phyloP scores from a whole-genome alignment of 768 basidiomycete species.

The Glaciozyma martinii region DNA sequence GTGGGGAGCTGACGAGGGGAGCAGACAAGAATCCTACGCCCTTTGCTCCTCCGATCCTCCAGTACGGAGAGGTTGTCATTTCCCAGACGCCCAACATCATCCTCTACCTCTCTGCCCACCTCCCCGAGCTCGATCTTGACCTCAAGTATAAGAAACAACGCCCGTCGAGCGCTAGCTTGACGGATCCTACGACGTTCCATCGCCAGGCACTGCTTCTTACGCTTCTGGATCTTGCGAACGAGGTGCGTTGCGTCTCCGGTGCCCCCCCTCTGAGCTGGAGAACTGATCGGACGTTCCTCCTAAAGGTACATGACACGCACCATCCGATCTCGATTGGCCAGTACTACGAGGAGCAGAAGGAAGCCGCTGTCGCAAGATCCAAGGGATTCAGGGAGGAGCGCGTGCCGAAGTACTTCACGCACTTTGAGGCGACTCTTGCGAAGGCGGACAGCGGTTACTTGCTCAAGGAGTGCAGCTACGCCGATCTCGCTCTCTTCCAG shows the following conservation, averaged over 20 bases:
- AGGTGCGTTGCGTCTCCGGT: conserved; percentile 27
- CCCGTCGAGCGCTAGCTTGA: neutral
- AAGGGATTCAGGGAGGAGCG: conserved; percentile 40
- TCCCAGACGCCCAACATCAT: conserved; percentile 35
- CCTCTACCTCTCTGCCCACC: conserved; percentile 28
- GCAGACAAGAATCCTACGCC: conserved; percentile 34
- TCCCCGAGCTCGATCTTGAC: conserved; percentile 13
- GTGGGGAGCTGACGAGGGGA: neutral
- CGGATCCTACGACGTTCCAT: conserved; percentile 12
- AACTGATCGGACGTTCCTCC: neutral
- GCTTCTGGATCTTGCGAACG: conserved; percentile 38
- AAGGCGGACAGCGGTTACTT: conserved; percentile 34
- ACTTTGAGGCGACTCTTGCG: conserved; percentile 40
- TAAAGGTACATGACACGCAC: conserved; percentile 37
- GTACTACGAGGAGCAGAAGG: conserved; percentile 46
- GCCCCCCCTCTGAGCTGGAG: neutral
- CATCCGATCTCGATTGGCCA: conserved; percentile 40
- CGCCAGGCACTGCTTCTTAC: conserved; percentile 24
- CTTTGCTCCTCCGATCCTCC: conserved; percentile 45
- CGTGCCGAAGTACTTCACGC: conserved; percentile 44
- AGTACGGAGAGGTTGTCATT: conserved; percentile 25
- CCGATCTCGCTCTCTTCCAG: conserved; percentile 46
- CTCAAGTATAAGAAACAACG: neutral
- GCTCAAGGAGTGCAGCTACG: conserved; percentile 41
- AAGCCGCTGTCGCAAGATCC: conserved; percentile 39